These are phyloP conservation scores for Fomitopsis pinicola DNA, from an alignment of 1,284 basidiomycete genomes.

Conservation along the genomic window DNA sequence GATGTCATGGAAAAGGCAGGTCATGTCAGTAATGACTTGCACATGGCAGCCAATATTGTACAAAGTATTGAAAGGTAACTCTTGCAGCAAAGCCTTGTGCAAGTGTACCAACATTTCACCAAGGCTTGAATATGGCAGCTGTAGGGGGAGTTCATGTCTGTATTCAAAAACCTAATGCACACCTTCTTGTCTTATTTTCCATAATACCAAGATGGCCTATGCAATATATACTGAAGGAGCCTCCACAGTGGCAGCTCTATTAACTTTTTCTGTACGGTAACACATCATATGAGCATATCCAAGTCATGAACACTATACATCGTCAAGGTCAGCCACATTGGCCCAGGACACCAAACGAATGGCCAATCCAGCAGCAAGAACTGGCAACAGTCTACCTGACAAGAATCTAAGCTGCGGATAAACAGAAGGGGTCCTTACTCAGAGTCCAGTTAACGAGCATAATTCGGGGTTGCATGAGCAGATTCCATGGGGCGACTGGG, in stretches of 20 bases:
- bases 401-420: background rate
- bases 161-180: too few relatives aligned
- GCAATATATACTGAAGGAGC: too few relatives aligned
- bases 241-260: conserved; percentile 3
- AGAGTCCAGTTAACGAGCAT: background rate
- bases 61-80: too few relatives aligned
- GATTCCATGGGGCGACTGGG: conserved; percentile 15
- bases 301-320: conserved; percentile 1
- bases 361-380: background rate
- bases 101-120: too few relatives aligned
- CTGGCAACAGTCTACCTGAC: background rate
- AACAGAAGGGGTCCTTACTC: background rate
- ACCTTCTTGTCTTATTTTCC: too few relatives aligned
- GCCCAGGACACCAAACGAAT: conserved; percentile 2
- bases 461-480: conserved; percentile 1
- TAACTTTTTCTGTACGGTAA: conserved; percentile 3
- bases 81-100: too few relatives aligned
- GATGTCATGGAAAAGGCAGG: too few relatives aligned
- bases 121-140: too few relatives aligned
- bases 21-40: too few relatives aligned
- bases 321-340: conserved; percentile 5
- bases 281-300: conserved; percentile 2
- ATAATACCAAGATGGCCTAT: too few relatives aligned
- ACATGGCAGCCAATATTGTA: too few relatives aligned
- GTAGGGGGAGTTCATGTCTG: too few relatives aligned